Evolutionary conservation across 176 grass and related monocot species (phyloP).

Genomic region (Cymbopogon citratus): DNA sequence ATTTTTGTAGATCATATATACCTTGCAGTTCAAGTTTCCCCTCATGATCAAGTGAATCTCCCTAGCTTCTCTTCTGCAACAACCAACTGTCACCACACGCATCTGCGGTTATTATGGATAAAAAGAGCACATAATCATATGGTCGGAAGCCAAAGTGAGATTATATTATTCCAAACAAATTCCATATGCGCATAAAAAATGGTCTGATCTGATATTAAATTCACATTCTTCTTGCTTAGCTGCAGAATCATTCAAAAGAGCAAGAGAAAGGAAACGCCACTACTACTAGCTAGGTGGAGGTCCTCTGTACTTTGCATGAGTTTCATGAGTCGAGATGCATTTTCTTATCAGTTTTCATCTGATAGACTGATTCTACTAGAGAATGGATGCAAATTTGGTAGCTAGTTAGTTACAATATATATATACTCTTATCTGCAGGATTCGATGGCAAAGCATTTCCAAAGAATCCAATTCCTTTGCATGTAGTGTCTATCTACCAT

Average conservation of each 20-base stretch:
- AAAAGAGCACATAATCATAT: conserved; percentile 8
- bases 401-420: not conserved
- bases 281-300: conserved; percentile 15
- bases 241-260: not conserved
- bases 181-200: not conserved
- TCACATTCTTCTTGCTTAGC: conserved; percentile 13
- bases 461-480: conserved; percentile 24
- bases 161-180: conserved; percentile 17
- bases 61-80: not conserved
- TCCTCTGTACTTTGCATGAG: not conserved
- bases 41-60: conserved; percentile 8
- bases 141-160: not conserved
- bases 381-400: conserved; percentile 9
- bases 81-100: conserved; percentile 6
- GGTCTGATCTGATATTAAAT: not conserved
- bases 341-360: not conserved
- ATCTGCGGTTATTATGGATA: not conserved
- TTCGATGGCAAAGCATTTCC: conserved; percentile 18
- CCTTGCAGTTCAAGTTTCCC: not conserved
- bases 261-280: not conserved
- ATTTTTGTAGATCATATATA: conserved; percentile 30
- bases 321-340: conserved; percentile 5
- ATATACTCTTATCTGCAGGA: not conserved
- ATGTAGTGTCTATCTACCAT: not conserved
- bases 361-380: conserved; percentile 20